Evolutionary conservation across 1,139 yeast genomes (phyloP), one percentile per base, ranked within the genome.

Genomic region (Schwanniomyces etchellsii): DNA sequence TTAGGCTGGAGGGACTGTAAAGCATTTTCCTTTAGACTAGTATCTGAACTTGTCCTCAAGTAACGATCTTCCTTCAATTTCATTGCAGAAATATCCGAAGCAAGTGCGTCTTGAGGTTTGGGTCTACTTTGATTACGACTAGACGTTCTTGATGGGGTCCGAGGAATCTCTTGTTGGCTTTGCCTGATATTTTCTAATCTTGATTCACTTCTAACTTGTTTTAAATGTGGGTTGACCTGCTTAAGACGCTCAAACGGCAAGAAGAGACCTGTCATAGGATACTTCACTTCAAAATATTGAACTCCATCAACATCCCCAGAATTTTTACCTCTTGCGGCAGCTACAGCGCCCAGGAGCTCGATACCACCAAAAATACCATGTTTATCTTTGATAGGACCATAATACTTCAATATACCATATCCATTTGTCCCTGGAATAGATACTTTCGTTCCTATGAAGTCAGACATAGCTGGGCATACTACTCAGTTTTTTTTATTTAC

Each of bases 311-410:
- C 72, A 13, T 54, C 55, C 5, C 74, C 74, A 18, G 59, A 59
- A 43, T 67, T 67, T 41, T 66, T 67, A 11, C 74, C 74, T 42
- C 72, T 46, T 3, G 64, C 42, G 7, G 57, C 60, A 14, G 81
- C 79, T 16, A 59, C 50, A 4, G 81, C 74, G 3, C 85, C 89
- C 7, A 71, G 47, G 28, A 91, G 61, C 50, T 91, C 96, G 4
- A 91, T 70, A 1, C 98, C 98, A 4, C 89, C 96, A 59, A 81
- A 91, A n/a, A 67, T 61, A 0, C 96, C 96, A 16, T 42, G 40
- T 46, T 84, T 86, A 17, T 81, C 82, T 20, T 77, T 72, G 14
- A 91, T 85, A 2, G 73, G 61, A 1, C 97, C 97, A 16, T 78
- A 64, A 52, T 74, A 91, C 40, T 78, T 66, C 31, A 91, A 62